Percentiles rank a stretch among this genome's conserved stretches.
Evolutionary conservation across 108 stramenopile species (phyloP).

Genomic region (Cylindrotheca closterium): DNA sequence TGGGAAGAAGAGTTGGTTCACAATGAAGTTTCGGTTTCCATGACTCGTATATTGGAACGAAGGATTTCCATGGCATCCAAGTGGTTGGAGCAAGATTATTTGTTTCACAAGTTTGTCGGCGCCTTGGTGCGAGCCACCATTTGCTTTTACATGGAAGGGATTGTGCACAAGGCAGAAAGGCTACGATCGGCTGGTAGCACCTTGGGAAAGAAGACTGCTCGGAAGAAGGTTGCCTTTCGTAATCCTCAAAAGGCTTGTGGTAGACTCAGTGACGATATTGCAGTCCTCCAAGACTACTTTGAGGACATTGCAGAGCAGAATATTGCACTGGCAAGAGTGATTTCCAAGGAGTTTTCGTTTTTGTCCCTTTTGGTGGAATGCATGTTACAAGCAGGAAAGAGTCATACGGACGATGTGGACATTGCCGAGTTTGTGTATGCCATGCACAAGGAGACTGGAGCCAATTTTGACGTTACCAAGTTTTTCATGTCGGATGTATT

Average conservation of each 20-base stretch:
- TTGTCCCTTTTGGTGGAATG: conserved; percentile 40
- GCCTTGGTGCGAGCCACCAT: conserved; percentile 66
- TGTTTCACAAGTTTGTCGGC: conserved; percentile 71
- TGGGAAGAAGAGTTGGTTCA: conserved; percentile 74
- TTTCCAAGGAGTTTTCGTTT: conserved; percentile 67
- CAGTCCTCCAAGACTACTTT: conserved; percentile 69
- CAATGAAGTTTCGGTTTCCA: conserved; percentile 69
- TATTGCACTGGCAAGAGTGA: conserved; percentile 50
- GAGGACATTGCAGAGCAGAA: conserved; percentile 45
- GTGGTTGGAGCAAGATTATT: conserved; percentile 54
- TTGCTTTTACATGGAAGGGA: conserved; percentile 71
- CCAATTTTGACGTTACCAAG: conserved; percentile 31
- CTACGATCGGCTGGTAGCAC: conserved; percentile 9
- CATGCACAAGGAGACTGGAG: conserved; percentile 64
- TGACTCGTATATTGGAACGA: conserved; percentile 59
- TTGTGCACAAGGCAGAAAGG: conserved; percentile 62
- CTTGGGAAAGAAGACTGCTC: background rate
- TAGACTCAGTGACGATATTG: conserved; percentile 72
- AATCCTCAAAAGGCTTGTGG: conserved; percentile 48
- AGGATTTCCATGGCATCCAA: conserved; percentile 57
- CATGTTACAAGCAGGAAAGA: conserved; percentile 45
- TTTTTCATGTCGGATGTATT: conserved; percentile 44
- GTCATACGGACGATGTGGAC: conserved; percentile 23
- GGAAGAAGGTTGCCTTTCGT: conserved; percentile 35
- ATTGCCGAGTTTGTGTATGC: conserved; percentile 70